These are phyloP conservation scores for Zasmidium cellare DNA, from an alignment of 2,329 filamentous ascomycete species.

Conservation along the genomic window DNA sequence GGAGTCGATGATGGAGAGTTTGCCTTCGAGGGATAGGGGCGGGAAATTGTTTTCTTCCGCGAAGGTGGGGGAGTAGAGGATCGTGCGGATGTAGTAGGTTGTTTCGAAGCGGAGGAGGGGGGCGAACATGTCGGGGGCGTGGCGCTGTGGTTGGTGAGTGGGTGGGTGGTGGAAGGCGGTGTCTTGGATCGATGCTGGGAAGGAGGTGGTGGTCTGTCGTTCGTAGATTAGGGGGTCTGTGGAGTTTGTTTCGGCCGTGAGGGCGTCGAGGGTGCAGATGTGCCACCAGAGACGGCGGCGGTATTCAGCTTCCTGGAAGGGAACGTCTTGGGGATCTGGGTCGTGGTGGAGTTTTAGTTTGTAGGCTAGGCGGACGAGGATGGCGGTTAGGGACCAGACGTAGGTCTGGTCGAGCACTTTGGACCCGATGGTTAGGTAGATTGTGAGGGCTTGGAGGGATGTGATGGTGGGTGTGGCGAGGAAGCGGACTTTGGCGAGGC, in stretches of 20 bases:
- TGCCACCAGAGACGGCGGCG: slow-evolving; percentile 25
- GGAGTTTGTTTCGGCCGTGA: slow-evolving; percentile 17
- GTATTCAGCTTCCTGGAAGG: slow-evolving; percentile 20
- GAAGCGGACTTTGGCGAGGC: slow-evolving; percentile 17
- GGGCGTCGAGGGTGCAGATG: slow-evolving; percentile 23
- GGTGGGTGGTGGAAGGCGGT: slow-evolving; percentile 7
- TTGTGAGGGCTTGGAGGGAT: slow-evolving; percentile 18
- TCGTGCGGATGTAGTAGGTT: slow-evolving; percentile 23
- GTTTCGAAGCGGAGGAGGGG: slow-evolving; percentile 20
- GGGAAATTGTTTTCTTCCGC: slow-evolving; percentile 21
- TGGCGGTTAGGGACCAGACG: slow-evolving; percentile 19
- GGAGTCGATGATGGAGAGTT: slow-evolving; percentile 21
- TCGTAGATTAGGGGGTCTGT: slow-evolving; percentile 24
- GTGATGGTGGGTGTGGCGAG: slow-evolving; percentile 17
- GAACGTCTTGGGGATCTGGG: slow-evolving; percentile 17
- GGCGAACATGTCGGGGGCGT: slow-evolving; percentile 19
- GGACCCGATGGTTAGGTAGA: slow-evolving; percentile 19
- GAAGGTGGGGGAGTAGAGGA: slow-evolving; percentile 23
- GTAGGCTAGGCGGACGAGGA: slow-evolving; percentile 19
- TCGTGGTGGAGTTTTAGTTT: slow-evolving; percentile 24
- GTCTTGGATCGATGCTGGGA: slow-evolving; percentile 16
- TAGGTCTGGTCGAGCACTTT: slow-evolving; percentile 15
- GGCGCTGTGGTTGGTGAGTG: neutral
- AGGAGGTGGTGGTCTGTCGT: slow-evolving; percentile 18
- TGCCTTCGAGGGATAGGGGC: slow-evolving; percentile 19